Conservation (phyloP, 352 stramenopile genomes). For the Pseudoperonospora humuli region DNA sequence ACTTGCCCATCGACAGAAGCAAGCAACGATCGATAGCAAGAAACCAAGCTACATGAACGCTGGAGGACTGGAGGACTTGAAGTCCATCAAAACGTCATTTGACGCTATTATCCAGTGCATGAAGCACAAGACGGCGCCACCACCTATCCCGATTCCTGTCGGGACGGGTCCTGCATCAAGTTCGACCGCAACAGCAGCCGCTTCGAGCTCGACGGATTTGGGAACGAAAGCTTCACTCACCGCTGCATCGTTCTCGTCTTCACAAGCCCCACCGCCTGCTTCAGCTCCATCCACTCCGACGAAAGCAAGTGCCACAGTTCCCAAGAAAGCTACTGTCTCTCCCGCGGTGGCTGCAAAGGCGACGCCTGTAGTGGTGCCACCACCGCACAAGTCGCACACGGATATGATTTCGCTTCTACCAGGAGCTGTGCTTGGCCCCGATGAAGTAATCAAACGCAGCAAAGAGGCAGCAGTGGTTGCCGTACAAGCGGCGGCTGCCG, state of each 20-base stretch:
- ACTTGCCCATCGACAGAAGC: constrained; percentile 42
- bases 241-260: constrained; percentile 15
- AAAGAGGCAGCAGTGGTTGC: constrained; percentile 70
- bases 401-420: constrained; percentile 67
- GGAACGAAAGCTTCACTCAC: constrained; percentile 28
- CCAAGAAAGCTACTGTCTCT: constrained; percentile 19
- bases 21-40: constrained; percentile 15
- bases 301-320: constrained; percentile 12
- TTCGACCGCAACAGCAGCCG: constrained; percentile 3
- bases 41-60: constrained; percentile 1
- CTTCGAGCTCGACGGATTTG: constrained; percentile 15
- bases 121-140: constrained; percentile 70
- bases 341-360: constrained; percentile 11
- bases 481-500: constrained; percentile 61
- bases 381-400: constrained; percentile 72
- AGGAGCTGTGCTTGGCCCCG: constrained; percentile 38
- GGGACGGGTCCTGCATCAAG: constrained; percentile 2
- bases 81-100: constrained; percentile 74
- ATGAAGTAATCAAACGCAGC: constrained; percentile 84
- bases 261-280: constrained; percentile 1
- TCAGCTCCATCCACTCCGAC: constrained; percentile 9
- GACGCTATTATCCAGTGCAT: constrained; percentile 82
- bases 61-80: constrained; percentile 51
- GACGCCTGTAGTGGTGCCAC: constrained; percentile 29
- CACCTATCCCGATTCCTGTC: constrained; percentile 57